Base-by-base conservation (phyloP, 768 basidiomycete species). In the Suillus hirtellus region DNA sequence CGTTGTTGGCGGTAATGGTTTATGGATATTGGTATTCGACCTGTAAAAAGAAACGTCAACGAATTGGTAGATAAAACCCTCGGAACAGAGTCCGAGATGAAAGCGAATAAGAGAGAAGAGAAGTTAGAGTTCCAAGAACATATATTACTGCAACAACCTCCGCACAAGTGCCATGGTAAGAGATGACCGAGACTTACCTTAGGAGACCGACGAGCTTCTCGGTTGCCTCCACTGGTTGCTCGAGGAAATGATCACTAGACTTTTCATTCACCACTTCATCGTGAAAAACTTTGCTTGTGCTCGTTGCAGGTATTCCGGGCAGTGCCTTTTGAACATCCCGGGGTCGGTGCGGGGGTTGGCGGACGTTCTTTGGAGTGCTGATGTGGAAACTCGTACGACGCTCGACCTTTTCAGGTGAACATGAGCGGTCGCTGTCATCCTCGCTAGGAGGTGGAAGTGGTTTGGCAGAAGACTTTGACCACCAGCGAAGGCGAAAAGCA, bases 401-500 rank as follows among this genome's bases (percentile, higher is more conserved):
- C 6, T 10, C 56, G 47, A 34, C 56, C 38, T 49, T 60, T 27
- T 72, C 66, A 0, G 68, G 71, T 0, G 72, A 68, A 14, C 65
- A 31, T 31, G 61, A 62, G 11, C 58, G 62, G 21, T 75, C 75
- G 14, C 60, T 75, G 66, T 73, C 73, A 1, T 69, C 61, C 56
- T 75, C 70, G n/a, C 38, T 60, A 0, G 64, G 14, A 0, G 64
- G n/a, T 2, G 54, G 50, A 19, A 11, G 10, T n/a, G 63, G 21
- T 31, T n/a, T 60, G 19, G 60, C 46, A 17, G 17, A 38, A 2
- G 52, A 40, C 19, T 19, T 34, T 19, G 64, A 50, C 19, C 71
- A 66, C 10, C 44, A 63, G 11, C 73, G 75, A 21, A 73, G 55
- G 21, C 67, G 73, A 61, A 73, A 65, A 42, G 63, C 65, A 21